A percentile compares a stretch with the other conserved stretches of the same genome.
Evolutionary conservation across 208 protist genomes (phyloP).

Genomic region (Leptomonas pyrrhocoris): DNA sequence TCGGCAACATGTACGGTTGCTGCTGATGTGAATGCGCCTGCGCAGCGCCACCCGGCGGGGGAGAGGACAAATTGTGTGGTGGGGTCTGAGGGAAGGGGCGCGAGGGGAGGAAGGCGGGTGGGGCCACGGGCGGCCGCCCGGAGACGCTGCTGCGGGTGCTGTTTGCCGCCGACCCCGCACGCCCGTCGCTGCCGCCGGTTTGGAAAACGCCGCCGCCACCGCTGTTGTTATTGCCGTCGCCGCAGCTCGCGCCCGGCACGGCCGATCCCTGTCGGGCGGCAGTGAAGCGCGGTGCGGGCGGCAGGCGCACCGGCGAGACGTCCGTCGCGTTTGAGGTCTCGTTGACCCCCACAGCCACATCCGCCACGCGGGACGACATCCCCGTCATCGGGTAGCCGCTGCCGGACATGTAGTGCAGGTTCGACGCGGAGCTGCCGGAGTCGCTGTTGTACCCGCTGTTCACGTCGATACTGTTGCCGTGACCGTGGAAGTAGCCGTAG

Average conservation of each 20-base stretch:
- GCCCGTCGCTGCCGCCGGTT: conserved; percentile 20
- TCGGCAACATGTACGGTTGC: conserved; percentile 24
- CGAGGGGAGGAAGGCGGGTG: conserved; percentile 23
- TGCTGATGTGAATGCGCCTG: conserved; percentile 2
- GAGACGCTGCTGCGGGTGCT: conserved; percentile 23
- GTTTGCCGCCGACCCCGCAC: conserved; percentile 4
- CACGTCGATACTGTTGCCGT: conserved; percentile 41
- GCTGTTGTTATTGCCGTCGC: not conserved
- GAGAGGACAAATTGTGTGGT: not conserved
- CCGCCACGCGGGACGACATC: not conserved
- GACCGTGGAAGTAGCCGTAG: conserved; percentile 57
- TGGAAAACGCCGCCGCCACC: conserved; percentile 8
- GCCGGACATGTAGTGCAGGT: conserved; percentile 14
- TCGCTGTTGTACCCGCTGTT: conserved; percentile 57
- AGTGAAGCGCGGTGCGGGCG: conserved; percentile 3
- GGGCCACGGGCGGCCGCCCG: conserved; percentile 9
- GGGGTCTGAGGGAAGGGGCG: conserved; percentile 10
- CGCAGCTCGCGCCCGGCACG: not conserved
- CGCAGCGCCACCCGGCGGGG: not conserved
- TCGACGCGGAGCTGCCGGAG: conserved; percentile 31
- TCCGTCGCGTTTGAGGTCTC: not conserved
- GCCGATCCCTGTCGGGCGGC: not conserved
- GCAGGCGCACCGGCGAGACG: conserved; percentile 1
- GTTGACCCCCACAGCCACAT: not conserved
- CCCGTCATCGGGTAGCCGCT: conserved; percentile 6